phyloP scores from a whole-genome alignment of 495 filamentous ascomycete species.

The Poronia punctata region DNA sequence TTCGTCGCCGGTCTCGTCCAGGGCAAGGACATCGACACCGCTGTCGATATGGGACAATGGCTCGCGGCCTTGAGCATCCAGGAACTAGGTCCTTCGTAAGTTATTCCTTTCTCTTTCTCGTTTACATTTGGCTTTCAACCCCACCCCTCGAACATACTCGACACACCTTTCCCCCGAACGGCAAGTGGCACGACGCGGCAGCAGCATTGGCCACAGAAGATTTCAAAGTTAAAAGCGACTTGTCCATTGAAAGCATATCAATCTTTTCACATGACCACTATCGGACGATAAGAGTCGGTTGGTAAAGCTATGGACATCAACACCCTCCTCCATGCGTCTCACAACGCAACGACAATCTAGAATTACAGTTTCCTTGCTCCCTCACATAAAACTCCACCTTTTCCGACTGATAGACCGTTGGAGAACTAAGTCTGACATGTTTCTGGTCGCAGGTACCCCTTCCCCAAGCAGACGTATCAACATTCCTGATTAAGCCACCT shows the following conservation, averaged over 20 bases:
- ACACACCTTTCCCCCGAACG: too few relatives aligned
- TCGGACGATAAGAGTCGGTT: too few relatives aligned
- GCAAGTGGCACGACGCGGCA: too few relatives aligned
- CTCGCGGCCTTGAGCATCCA: slow-evolving; percentile 84
- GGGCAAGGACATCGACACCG: slow-evolving; percentile 67
- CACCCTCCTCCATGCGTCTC: too few relatives aligned
- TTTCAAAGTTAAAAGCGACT: too few relatives aligned
- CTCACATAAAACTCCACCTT: background rate
- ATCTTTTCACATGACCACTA: too few relatives aligned
- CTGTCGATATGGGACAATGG: slow-evolving; percentile 90
- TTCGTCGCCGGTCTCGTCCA: slow-evolving; percentile 83
- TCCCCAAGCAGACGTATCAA: slow-evolving; percentile 73
- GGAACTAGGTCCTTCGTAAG: slow-evolving; percentile 93
- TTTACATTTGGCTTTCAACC: background rate
- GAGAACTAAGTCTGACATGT: slow-evolving; percentile 2
- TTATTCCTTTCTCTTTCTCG: slow-evolving; percentile 17
- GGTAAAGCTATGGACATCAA: too few relatives aligned
- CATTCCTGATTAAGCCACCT: slow-evolving; percentile 24
- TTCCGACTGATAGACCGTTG: background rate
- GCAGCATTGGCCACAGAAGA: too few relatives aligned
- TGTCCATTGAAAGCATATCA: too few relatives aligned
- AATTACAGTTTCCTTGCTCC: too few relatives aligned
- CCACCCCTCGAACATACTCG: too few relatives aligned
- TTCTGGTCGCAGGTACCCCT: slow-evolving; percentile 56
- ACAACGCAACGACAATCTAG: too few relatives aligned